Conservation (phyloP, 2,329 filamentous ascomycete genomes). For the Arthrobotrys megalospora region DNA sequence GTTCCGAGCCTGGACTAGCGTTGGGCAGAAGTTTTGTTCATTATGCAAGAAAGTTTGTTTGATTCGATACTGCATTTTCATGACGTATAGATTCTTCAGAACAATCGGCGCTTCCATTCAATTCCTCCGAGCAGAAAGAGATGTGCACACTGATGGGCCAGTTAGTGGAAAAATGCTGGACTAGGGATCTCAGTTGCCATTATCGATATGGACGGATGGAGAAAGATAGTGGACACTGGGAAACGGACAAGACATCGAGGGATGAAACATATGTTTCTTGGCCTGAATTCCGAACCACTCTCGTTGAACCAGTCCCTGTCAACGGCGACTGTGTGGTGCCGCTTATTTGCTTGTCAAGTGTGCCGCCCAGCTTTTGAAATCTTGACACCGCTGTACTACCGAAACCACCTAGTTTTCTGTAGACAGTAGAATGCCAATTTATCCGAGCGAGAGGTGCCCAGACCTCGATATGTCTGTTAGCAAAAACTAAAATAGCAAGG, state of each 20-base stretch:
- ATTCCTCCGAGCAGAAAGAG: conserved; percentile 36
- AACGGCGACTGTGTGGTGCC: conserved; percentile 56
- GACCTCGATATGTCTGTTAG: conserved; percentile 38
- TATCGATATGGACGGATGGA: conserved; percentile 53
- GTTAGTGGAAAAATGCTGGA: conserved; percentile 18
- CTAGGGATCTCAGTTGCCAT: conserved; percentile 32
- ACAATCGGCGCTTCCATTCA: conserved; percentile 35
- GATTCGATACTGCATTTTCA: conserved; percentile 36
- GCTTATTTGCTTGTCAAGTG: conserved; percentile 52
- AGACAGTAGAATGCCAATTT: conserved; percentile 35
- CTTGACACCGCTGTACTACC: conserved; percentile 34
- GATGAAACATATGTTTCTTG: conserved; percentile 59
- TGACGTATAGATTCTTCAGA: conserved; percentile 48
- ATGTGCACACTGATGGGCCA: conserved; percentile 30
- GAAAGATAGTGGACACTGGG: conserved; percentile 42
- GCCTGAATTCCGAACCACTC: conserved; percentile 57
- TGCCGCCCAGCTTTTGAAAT: conserved; percentile 33
- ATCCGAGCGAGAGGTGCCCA: conserved; percentile 45
- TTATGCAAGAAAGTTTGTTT: conserved; percentile 27
- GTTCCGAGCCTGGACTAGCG: conserved; percentile 57
- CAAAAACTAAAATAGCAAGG: conserved; percentile 33
- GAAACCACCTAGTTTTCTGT: conserved; percentile 25
- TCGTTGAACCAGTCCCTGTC: conserved; percentile 47
- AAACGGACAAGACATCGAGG: conserved; percentile 42
- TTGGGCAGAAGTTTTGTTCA: conserved; percentile 41